These are phyloP conservation scores for Mesembryanthemum crystallinum DNA, from an alignment of 148 eudicot species.

Conservation along the genomic window DNA sequence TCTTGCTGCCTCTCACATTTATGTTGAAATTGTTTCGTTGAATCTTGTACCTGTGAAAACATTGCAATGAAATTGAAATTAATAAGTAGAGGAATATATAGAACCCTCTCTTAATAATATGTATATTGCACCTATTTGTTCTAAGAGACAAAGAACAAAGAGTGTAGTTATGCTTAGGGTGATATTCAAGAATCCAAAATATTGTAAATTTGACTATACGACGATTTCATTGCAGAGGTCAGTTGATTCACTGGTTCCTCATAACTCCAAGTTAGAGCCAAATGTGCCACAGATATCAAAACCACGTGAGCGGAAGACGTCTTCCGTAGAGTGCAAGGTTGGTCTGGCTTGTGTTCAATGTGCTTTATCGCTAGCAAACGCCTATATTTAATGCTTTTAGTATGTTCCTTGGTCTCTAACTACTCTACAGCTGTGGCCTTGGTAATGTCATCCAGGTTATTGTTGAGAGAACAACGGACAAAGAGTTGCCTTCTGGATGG, in stretches of 20 bases:
- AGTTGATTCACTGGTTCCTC: slow-evolving; percentile 5
- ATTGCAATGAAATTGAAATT: not conserved
- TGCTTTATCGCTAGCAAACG: not conserved
- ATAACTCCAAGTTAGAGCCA: slow-evolving; percentile 1
- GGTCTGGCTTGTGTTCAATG: slow-evolving; percentile 10
- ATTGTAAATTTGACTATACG: not conserved
- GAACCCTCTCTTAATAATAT: not conserved
- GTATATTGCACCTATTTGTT: not conserved
- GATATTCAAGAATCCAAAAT: not conserved
- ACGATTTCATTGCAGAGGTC: slow-evolving; percentile 24
- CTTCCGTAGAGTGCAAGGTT: slow-evolving; percentile 13
- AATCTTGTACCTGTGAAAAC: not conserved
- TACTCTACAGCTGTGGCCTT: slow-evolving; percentile 14
- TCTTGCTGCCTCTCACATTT: not conserved
- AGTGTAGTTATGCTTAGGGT: not conserved
- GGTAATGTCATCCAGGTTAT: slow-evolving; percentile 31
- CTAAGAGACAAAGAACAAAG: not conserved
- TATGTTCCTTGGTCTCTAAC: slow-evolving; percentile 17
- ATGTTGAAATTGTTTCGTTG: not conserved
- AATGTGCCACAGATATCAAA: slow-evolving; percentile 8
- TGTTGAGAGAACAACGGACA: slow-evolving; percentile 36
- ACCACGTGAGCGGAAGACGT: slow-evolving; percentile 3
- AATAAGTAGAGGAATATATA: not conserved
- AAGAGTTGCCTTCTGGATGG: slow-evolving; percentile 70
- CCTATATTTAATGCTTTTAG: not conserved